Base-by-base conservation (phyloP, 139 green algal genomes). In the Deuterostichococcus epilithicus region DNA sequence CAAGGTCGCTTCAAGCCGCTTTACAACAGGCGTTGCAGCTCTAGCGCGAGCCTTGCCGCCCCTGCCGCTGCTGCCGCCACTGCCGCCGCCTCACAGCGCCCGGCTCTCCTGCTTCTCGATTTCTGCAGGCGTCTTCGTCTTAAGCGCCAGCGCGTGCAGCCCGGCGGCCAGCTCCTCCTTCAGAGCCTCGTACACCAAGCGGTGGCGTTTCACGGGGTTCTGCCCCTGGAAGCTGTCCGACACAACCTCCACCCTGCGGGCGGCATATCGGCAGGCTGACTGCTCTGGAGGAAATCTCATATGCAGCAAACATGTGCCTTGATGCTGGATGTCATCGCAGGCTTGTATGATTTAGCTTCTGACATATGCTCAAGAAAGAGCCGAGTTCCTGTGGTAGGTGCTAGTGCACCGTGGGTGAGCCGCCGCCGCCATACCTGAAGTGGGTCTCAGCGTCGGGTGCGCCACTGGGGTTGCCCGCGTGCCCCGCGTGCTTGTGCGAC, bases 391-490 rank as follows among this genome's bases (percentile, higher is more conserved):
- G n/a, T n/a, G n/a, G n/a, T n/a, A n/a, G n/a, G n/a, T n/a, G n/a
- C n/a, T n/a, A n/a, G n/a, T n/a, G n/a, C n/a, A n/a, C n/a, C n/a
- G n/a, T n/a, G n/a, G n/a, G n/a, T n/a, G n/a, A n/a, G n/a, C n/a
- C n/a, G n/a, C 39, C 3, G 23, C 15, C 47, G 33, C 10, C 71
- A 30, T 59, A 81, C 81, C 66, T 80, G 75, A 91, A 91, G 42
- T 91, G 87, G 18, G 87, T 91, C 67, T 91, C 87, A 0, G 86
- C 86, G 69, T 91, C 84, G n/a, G 83, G 67, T 4, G 44, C 81
- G 5, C 87, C 84, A 23, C 23, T 73, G 23, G 87, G 87, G 65
- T 91, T 91, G 37, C 87, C 87, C 20, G 73, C 52, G 74, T 91
- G 87, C 0, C 87, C 87, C 28, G 83, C 86, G 37, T 91, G 87